Percentiles rank a stretch among this genome's conserved stretches.
Conservation (phyloP, 495 filamentous ascomycete genomes). For the Penicillium paxilli region DNA sequence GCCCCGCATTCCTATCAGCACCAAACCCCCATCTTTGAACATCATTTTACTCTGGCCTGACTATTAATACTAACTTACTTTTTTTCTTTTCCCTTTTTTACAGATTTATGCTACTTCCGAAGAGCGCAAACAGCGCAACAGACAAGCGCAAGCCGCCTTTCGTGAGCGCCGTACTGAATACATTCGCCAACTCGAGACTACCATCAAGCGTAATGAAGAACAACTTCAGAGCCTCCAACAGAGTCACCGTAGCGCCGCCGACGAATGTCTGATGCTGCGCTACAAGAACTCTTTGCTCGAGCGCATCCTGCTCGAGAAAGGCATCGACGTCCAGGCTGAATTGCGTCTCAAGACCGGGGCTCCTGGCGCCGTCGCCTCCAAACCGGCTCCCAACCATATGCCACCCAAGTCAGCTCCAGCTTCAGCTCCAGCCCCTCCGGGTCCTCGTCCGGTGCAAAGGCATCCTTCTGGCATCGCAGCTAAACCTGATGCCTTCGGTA, state of each 20-base stretch:
- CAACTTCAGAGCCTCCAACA: slow-evolving; percentile 87
- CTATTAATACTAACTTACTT: slow-evolving; percentile 16
- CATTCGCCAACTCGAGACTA: slow-evolving; percentile 97
- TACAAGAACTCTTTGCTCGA: slow-evolving; percentile 98
- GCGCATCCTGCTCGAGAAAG: slow-evolving; percentile 93
- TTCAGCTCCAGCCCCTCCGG: slow-evolving; percentile 42
- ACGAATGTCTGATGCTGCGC: slow-evolving; percentile 96
- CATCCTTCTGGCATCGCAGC: slow-evolving; percentile 70
- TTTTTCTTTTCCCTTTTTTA: slow-evolving; percentile 3
- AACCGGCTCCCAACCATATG: slow-evolving; percentile 42
- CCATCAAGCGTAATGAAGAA: slow-evolving; percentile 96
- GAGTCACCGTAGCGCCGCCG: slow-evolving; percentile 90
- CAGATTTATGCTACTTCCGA: slow-evolving; percentile 98
- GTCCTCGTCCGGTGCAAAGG: slow-evolving; percentile 53
- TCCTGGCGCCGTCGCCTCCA: slow-evolving; percentile 61
- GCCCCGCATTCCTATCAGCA: slow-evolving; percentile 31
- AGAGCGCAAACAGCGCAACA: slow-evolving; percentile 95
- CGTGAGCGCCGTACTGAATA: slow-evolving; percentile 96
- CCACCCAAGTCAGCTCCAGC: slow-evolving; percentile 48
- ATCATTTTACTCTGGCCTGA: background rate
- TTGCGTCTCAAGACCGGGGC: slow-evolving; percentile 80
- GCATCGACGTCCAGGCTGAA: slow-evolving; percentile 97
- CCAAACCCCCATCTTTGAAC: background rate
- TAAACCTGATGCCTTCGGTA: slow-evolving; percentile 63
- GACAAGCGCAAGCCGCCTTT: slow-evolving; percentile 96